phyloP scores from a whole-genome alignment of 805 yeast species.

The Candida sphagnicola region DNA sequence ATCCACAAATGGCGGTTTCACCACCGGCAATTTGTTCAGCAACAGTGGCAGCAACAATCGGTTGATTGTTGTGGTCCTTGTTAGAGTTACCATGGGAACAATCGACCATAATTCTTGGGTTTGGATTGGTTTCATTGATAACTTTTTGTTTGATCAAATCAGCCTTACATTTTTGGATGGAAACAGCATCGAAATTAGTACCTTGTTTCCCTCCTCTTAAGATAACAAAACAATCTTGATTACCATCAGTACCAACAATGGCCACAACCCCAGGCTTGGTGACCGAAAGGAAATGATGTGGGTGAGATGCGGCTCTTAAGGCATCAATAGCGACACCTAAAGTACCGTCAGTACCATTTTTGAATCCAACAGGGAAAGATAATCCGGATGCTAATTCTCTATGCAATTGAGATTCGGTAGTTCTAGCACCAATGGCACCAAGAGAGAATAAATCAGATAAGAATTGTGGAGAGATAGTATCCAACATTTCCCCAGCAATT shows the following conservation, averaged over 20 bases:
- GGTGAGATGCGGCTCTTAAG: slow-evolving; percentile 82
- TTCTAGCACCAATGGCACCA: slow-evolving; percentile 99
- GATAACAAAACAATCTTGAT: slow-evolving; percentile 83
- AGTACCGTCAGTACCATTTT: slow-evolving; percentile 96
- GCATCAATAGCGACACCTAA: slow-evolving; percentile 95
- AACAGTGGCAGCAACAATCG: slow-evolving; percentile 74
- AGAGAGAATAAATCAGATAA: slow-evolving; percentile 88
- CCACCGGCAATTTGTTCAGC: slow-evolving; percentile 79
- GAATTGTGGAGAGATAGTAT: slow-evolving; percentile 95
- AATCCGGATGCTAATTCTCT: slow-evolving; percentile 96
- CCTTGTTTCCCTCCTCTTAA: slow-evolving; percentile 95
- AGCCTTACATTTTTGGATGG: slow-evolving; percentile 63
- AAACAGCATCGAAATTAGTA: slow-evolving; percentile 79
- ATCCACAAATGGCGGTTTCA: slow-evolving; percentile 75
- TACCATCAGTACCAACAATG: slow-evolving; percentile 93
- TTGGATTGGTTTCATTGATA: slow-evolving; percentile 45
- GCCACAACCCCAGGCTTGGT: slow-evolving; percentile 97
- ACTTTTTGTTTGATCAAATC: slow-evolving; percentile 51
- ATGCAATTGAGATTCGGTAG: slow-evolving; percentile 96
- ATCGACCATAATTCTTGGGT: slow-evolving; percentile 82
- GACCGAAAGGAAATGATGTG: slow-evolving; percentile 92
- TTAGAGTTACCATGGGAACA: slow-evolving; percentile 96
- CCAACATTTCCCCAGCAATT: slow-evolving; percentile 96
- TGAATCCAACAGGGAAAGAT: slow-evolving; percentile 97
- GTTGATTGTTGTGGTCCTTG: slow-evolving; percentile 90